These are phyloP conservation scores for Coffea canephora DNA, from an alignment of 257 asterid genomes.

Conservation along the genomic window DNA sequence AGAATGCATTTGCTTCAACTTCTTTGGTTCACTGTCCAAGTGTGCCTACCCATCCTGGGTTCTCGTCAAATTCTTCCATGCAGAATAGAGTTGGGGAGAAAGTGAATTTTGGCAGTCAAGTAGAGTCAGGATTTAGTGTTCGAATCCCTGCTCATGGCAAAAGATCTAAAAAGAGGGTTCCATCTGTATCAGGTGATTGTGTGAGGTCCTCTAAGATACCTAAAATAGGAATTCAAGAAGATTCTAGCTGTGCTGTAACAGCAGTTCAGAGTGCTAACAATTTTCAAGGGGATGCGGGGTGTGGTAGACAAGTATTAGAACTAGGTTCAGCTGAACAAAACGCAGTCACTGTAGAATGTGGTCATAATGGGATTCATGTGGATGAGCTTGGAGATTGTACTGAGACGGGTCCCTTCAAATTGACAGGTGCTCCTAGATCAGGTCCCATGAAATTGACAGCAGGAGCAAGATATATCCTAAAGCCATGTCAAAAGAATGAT, in stretches of 20 bases:
- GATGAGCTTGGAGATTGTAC: constrained; percentile 17
- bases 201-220: constrained; percentile 36
- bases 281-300: constrained; percentile 20
- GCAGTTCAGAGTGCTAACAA: constrained; percentile 20
- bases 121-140: constrained; percentile 19
- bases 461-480: constrained; percentile 44
- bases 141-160: constrained; percentile 27
- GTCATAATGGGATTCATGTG: constrained; percentile 19
- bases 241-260: constrained; percentile 18
- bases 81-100: constrained; percentile 27
- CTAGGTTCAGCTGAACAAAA: constrained; percentile 24
- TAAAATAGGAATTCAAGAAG: constrained; percentile 30
- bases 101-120: constrained; percentile 25
- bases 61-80: constrained; percentile 24
- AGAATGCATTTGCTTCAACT: constrained; percentile 28
- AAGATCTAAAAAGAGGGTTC: constrained; percentile 33
- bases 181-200: constrained; percentile 30
- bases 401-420: constrained; percentile 15
- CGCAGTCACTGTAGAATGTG: constrained; percentile 21
- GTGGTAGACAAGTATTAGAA: constrained; percentile 19
- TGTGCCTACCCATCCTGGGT: constrained; percentile 31
- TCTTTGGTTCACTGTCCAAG: constrained; percentile 20
- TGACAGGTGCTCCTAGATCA: constrained; percentile 25
- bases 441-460: constrained; percentile 42
- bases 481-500: constrained; percentile 36